Conservation (phyloP, 805 yeast genomes). For the Pichia rugopelliculosa region DNA sequence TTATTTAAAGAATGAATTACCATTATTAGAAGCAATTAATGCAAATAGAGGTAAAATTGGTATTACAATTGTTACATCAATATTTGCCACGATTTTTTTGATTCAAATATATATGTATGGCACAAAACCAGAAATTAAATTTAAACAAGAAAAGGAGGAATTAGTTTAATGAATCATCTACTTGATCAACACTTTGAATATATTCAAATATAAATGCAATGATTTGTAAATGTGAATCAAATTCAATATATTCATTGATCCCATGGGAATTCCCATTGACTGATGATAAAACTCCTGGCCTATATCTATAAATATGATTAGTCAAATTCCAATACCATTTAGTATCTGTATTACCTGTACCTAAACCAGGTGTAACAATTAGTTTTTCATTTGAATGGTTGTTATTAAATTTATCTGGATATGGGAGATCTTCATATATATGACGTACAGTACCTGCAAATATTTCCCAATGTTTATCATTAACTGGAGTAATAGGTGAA, state of each 20-base stretch:
- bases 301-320: slow-evolving; percentile 50
- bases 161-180: not conserved
- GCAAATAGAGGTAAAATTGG: slow-evolving; percentile 40
- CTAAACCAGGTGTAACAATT: slow-evolving; percentile 50
- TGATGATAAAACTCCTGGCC: slow-evolving; percentile 38
- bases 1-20: slow-evolving; percentile 28
- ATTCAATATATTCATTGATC: slow-evolving; percentile 51
- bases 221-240: slow-evolving; percentile 51
- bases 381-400: slow-evolving; percentile 17
- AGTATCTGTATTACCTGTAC: slow-evolving; percentile 70
- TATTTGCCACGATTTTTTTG: slow-evolving; percentile 25
- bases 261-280: slow-evolving; percentile 46
- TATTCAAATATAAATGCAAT: slow-evolving; percentile 51
- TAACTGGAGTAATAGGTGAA: slow-evolving; percentile 50
- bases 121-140: slow-evolving; percentile 5
- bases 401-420: slow-evolving; percentile 26
- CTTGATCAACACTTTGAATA: slow-evolving; percentile 35
- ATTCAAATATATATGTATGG: slow-evolving; percentile 23
- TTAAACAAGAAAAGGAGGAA: not conserved
- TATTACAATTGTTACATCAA: slow-evolving; percentile 30
- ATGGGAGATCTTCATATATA: slow-evolving; percentile 38
- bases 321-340: slow-evolving; percentile 55
- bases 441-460: slow-evolving; percentile 40
- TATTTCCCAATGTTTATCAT: slow-evolving; percentile 41
- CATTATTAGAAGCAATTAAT: slow-evolving; percentile 21